A percentile compares a stretch with the other conserved stretches of the same genome.
These are phyloP conservation scores for Vachellia pachyceras DNA, from an alignment of 306 rosid genomes.

Conservation along the genomic window DNA sequence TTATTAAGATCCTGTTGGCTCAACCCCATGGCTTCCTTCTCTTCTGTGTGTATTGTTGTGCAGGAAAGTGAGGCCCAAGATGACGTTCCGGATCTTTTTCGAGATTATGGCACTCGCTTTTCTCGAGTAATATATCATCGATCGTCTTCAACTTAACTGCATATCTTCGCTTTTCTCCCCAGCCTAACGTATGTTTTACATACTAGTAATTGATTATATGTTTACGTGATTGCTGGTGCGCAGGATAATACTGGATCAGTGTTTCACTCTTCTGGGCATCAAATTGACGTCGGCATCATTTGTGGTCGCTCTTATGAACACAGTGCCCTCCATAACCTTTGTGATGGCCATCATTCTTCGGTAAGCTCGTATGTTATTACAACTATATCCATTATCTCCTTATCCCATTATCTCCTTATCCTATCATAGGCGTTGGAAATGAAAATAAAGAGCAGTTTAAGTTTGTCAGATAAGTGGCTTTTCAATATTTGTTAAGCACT, in stretches of 20 bases:
- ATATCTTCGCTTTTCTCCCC: too few relatives aligned
- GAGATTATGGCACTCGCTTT: constrained; percentile 74
- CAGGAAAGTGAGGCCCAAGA: constrained; percentile 89
- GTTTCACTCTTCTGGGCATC: constrained; percentile 46
- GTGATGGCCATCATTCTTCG: constrained; percentile 47
- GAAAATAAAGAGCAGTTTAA: not conserved
- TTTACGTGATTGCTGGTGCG: not conserved
- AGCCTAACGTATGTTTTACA: too few relatives aligned
- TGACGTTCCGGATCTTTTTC: constrained; percentile 59
- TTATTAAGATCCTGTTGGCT: not conserved
- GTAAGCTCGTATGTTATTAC: constrained; percentile 15
- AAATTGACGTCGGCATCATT: constrained; percentile 53
- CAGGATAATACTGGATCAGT: constrained; percentile 59
- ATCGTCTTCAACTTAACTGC: too few relatives aligned
- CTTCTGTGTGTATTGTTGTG: not conserved
- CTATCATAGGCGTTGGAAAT: not conserved
- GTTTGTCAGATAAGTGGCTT: not conserved
- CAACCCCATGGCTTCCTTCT: not conserved
- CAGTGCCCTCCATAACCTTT: constrained; percentile 55
- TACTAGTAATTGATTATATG: not conserved
- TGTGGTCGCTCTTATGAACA: constrained; percentile 52
- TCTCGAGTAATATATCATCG: constrained; percentile 63
- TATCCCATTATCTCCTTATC: not conserved
- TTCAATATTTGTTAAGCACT: not conserved
- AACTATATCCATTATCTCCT: not conserved